These are phyloP conservation scores for Rhizopus arrhizus DNA, from an alignment of 371 early-diverging fungal species.

Conservation along the genomic window DNA sequence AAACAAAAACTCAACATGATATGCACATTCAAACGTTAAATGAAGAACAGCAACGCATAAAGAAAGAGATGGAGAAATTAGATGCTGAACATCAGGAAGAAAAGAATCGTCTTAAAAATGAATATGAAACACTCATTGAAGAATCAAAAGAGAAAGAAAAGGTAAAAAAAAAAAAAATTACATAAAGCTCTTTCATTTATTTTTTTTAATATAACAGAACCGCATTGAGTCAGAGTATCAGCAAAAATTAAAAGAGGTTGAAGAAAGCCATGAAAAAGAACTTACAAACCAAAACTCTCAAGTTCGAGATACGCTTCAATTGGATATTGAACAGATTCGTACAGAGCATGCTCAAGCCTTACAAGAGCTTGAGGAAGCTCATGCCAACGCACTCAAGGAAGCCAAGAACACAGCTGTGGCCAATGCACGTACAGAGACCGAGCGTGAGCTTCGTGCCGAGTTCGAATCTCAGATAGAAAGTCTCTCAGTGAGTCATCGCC, in stretches of 20 bases:
- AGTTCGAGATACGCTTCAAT: conserved; percentile 15
- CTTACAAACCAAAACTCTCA: conserved; percentile 12
- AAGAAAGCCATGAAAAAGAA: conserved; percentile 13
- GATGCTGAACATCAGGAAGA: conserved; percentile 11
- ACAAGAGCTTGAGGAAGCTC: conserved; percentile 17
- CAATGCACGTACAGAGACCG: conserved; percentile 32
- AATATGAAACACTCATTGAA: conserved; percentile 12
- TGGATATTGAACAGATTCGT: conserved; percentile 18
- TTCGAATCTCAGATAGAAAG: conserved; percentile 41
- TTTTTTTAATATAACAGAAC: conserved; percentile 1
- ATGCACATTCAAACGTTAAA: conserved; percentile 1
- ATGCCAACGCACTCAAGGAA: conserved; percentile 27
- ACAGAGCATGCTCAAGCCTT: conserved; percentile 19
- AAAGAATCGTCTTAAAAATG: background rate
- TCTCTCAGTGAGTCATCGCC: conserved; percentile 35
- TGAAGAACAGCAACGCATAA: conserved; percentile 23
- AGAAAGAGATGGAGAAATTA: conserved; percentile 18
- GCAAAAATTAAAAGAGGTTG: conserved; percentile 15
- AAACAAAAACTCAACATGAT: conserved; percentile 13
- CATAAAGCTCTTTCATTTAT: background rate
- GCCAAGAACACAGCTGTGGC: conserved; percentile 23
- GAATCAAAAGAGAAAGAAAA: conserved; percentile 20
- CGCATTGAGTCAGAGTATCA: conserved; percentile 25
- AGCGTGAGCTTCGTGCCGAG: conserved; percentile 37
- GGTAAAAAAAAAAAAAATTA: conserved; percentile 5